These are phyloP conservation scores for Melanopsichium pennsylvanicum DNA, from an alignment of 1,284 basidiomycete genomes.

Conservation along the genomic window DNA sequence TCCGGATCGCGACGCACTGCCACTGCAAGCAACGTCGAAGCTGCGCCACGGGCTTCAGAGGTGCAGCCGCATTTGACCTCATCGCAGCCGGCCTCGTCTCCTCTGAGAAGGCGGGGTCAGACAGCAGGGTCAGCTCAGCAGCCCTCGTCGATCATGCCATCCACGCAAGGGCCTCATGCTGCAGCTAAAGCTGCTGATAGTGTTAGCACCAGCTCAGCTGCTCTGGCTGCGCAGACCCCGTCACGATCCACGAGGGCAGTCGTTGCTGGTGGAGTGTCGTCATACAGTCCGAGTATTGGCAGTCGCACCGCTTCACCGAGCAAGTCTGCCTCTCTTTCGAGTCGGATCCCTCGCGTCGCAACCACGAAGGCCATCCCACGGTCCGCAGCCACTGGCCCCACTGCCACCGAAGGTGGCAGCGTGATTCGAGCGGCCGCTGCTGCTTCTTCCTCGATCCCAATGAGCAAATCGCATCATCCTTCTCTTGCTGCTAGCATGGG, in stretches of 20 bases:
- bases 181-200: neutral
- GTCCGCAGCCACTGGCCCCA: constrained; percentile 1
- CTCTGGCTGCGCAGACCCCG: constrained; percentile 10
- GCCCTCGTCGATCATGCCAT: neutral
- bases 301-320: constrained; percentile 28
- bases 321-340: constrained; percentile 36
- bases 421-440: constrained; percentile 27
- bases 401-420: constrained; percentile 19
- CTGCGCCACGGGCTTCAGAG: neutral
- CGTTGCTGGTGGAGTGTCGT: constrained; percentile 7
- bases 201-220: neutral
- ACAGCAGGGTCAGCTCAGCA: constrained; percentile 2
- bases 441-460: constrained; percentile 28
- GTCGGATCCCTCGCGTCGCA: constrained; percentile 50
- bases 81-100: constrained; percentile 6
- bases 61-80: neutral
- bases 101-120: constrained; percentile 23
- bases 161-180: constrained; percentile 1
- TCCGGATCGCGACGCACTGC: constrained; percentile 29
- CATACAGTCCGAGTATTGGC: constrained; percentile 16
- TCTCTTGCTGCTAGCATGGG: constrained; percentile 59
- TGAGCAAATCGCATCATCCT: constrained; percentile 49
- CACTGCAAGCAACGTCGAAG: constrained; percentile 1
- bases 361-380: constrained; percentile 31
- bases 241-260: constrained; percentile 15